Evolutionary conservation across 192 early-diverging fungal species (phyloP).

Genomic region (Backusella liffmaniae): DNA sequence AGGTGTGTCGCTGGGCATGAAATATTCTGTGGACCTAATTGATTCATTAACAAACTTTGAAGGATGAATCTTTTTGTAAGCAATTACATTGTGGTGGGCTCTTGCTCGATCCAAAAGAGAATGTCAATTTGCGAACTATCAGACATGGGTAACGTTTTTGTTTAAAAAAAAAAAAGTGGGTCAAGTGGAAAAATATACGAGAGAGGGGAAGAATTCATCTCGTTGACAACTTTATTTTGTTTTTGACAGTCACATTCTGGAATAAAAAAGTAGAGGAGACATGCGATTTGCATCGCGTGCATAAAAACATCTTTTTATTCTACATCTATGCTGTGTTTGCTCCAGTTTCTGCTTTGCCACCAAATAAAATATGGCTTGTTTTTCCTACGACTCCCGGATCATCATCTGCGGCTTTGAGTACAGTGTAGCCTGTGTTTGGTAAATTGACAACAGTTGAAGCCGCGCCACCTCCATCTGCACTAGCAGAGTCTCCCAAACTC

Average conservation of each 20-base stretch:
- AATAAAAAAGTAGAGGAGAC: background rate
- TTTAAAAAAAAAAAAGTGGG: background rate
- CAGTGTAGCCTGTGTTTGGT: background rate
- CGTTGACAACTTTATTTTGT: too few relatives aligned
- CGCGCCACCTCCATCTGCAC: background rate
- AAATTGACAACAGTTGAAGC: background rate
- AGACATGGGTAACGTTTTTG: background rate
- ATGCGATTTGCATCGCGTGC: background rate
- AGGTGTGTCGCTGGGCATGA: conserved; percentile 1
- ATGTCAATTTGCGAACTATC: background rate
- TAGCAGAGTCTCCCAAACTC: background rate
- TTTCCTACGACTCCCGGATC: background rate
- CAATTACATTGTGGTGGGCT: background rate
- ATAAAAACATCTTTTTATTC: background rate
- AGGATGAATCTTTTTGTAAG: background rate
- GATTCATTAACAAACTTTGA: background rate
- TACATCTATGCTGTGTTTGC: background rate
- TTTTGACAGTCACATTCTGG: background rate
- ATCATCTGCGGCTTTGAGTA: background rate
- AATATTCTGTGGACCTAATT: background rate
- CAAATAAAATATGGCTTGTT: background rate
- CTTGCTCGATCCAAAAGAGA: conserved; percentile 11
- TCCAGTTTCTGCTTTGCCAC: background rate
- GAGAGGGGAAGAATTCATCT: too few relatives aligned
- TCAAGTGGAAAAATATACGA: background rate